phyloP scores from a whole-genome alignment of 2,329 filamentous ascomycete genomes.

The Botrytis deweyae region DNA sequence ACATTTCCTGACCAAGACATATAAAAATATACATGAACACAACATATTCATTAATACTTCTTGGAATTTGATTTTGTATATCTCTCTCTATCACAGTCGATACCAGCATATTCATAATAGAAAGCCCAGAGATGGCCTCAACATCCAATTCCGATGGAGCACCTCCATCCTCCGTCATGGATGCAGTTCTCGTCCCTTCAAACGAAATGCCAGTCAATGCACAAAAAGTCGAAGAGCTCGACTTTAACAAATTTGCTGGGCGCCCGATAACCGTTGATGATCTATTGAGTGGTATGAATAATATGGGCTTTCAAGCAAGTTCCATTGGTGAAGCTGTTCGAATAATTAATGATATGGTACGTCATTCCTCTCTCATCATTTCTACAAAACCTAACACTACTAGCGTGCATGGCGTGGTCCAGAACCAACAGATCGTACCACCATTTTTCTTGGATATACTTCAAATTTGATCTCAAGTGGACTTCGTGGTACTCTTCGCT shows the following conservation, averaged over 20 bases:
- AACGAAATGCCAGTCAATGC: conserved; percentile 75
- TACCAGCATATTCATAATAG: background rate
- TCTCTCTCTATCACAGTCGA: background rate
- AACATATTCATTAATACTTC: background rate
- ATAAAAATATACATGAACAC: background rate
- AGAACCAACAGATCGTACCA: conserved; percentile 75
- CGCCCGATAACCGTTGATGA: conserved; percentile 81
- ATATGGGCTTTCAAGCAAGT: conserved; percentile 83
- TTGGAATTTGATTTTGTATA: background rate
- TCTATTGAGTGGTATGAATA: conserved; percentile 74
- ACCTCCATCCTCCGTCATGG: conserved; percentile 63
- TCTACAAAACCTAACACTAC: conserved; percentile 26
- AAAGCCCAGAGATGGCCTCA: conserved; percentile 15
- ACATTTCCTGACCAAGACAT: background rate
- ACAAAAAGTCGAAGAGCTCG: conserved; percentile 83
- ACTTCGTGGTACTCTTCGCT: conserved; percentile 85
- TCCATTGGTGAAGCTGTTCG: conserved; percentile 82
- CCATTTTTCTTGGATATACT: conserved; percentile 96
- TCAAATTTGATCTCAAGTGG: conserved; percentile 97
- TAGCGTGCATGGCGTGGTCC: conserved; percentile 78
- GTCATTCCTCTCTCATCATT: background rate
- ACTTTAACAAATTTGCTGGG: conserved; percentile 80
- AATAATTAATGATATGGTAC: conserved; percentile 95
- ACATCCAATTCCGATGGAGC: conserved; percentile 24
- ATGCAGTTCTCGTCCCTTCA: conserved; percentile 83